These are phyloP conservation scores for Globisporangium uncinulatum DNA, from an alignment of 352 stramenopile genomes.

Conservation along the genomic window DNA sequence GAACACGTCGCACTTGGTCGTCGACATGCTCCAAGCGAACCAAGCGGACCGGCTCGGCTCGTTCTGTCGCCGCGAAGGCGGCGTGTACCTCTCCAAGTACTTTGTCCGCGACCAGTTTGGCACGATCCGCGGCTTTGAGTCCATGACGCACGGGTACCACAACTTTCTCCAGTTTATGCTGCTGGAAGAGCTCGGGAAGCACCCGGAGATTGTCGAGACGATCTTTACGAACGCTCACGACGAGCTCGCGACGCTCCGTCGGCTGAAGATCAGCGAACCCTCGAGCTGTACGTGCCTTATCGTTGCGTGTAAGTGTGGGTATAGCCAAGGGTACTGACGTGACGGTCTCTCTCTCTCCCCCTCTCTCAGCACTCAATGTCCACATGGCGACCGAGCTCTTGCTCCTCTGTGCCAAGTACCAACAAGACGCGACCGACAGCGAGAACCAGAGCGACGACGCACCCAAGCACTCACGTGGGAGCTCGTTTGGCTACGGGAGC, in stretches of 20 bases:
- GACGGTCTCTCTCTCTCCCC: not conserved
- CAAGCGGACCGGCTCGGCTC: conserved; percentile 78
- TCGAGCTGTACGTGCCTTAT: conserved; percentile 36
- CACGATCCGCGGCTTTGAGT: conserved; percentile 84
- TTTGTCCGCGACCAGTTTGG: conserved; percentile 87
- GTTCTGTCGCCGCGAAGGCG: conserved; percentile 74
- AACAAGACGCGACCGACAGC: conserved; percentile 32
- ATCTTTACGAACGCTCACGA: conserved; percentile 63
- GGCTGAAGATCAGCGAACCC: conserved; percentile 38
- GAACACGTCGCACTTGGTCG: conserved; percentile 70
- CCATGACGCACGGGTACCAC: conserved; percentile 86
- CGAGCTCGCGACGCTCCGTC: conserved; percentile 50
- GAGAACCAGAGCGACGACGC: conserved; percentile 27
- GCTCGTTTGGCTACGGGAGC: conserved; percentile 41
- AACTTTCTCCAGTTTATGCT: conserved; percentile 89
- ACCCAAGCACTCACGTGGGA: conserved; percentile 25
- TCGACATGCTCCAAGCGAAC: conserved; percentile 86
- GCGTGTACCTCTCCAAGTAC: conserved; percentile 84
- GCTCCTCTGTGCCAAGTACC: conserved; percentile 53
- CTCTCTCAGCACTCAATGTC: conserved; percentile 43
- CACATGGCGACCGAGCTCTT: conserved; percentile 71
- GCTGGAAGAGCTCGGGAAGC: conserved; percentile 79
- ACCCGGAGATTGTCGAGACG: conserved; percentile 52
- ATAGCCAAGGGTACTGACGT: not conserved
- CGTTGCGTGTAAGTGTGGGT: not conserved